Evolutionary conservation across 2,329 filamentous ascomycete genomes (phyloP).

Genomic region (Claviceps arundinis): DNA sequence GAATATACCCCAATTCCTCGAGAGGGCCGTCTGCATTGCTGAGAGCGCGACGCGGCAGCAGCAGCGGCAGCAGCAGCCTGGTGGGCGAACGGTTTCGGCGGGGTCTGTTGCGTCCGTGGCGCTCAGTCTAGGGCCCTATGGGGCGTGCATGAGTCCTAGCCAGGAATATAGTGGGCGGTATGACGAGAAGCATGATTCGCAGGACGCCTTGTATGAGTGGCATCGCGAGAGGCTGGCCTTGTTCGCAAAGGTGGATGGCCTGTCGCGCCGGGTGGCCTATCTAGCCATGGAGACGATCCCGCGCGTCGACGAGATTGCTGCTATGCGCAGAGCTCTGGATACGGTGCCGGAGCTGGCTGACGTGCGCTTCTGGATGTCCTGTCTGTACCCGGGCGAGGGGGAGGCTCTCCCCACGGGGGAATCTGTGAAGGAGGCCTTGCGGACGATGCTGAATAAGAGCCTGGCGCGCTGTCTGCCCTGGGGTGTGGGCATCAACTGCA

Average conservation of each 20-base stretch:
- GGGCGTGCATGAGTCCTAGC: conserved; percentile 51
- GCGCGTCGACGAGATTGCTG: conserved; percentile 46
- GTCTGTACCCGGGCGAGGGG: conserved; percentile 43
- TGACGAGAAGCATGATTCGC: conserved; percentile 31
- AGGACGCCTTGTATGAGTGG: conserved; percentile 37
- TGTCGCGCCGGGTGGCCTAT: conserved; percentile 32
- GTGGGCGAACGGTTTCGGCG: too few species aligned
- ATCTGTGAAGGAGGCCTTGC: conserved; percentile 19
- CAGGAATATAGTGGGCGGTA: conserved; percentile 54
- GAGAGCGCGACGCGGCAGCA: conserved; percentile 17
- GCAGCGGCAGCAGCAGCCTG: not conserved
- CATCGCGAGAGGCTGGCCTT: conserved; percentile 40
- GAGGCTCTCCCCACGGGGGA: conserved; percentile 44
- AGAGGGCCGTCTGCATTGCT: conserved; percentile 31
- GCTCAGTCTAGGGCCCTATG: conserved; percentile 52
- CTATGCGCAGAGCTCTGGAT: conserved; percentile 34
- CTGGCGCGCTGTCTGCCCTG: conserved; percentile 29
- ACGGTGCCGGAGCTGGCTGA: conserved; percentile 13
- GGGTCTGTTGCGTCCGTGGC: conserved; percentile 25
- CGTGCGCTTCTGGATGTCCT: conserved; percentile 46
- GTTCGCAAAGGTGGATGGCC: conserved; percentile 28
- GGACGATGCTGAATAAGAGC: conserved; percentile 23
- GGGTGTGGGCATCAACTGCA: conserved; percentile 58
- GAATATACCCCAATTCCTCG: conserved; percentile 27
- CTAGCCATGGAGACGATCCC: conserved; percentile 56